Evolutionary conservation across 768 basidiomycete species (phyloP), one percentile per base, ranked within the genome.

Genomic region (Lactarius trivialis): DNA sequence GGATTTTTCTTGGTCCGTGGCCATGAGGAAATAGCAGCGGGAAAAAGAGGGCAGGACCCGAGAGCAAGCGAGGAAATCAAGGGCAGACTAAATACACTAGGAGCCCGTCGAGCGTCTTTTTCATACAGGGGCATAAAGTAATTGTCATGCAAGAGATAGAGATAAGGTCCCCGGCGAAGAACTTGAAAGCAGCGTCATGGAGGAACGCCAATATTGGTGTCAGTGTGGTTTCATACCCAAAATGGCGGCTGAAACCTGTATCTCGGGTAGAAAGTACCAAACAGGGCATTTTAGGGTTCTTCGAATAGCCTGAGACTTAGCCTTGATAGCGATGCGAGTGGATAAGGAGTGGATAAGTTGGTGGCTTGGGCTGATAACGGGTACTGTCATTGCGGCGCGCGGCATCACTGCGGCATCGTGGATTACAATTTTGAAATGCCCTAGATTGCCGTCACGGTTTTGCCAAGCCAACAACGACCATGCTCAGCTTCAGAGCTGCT

Each of bases 1-100:
- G 21, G 3, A 4, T 26, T 65, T 54, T 37, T 67, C 58, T 34
- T 61, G 33, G 3, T 65, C 55, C 17, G 41, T 32, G 17, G 53
- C 55, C 60, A 61, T 67, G 60, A 5, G 11, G n/a, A 34, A n/a
- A 39, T 19, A 33, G 24, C 24, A 37, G 36, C 6, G 24, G 21
- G 43, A 32, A 5, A 45, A 41, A 26, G 19, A 41, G 24, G 37
- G 54, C 8, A n/a, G 32, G 41, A 11, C 11, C 34, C 34, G 48
- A 34, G 21, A 4, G 19, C 7, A 48, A 32, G 12, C 41, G 41
- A 14, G 33, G 30, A 26, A 56, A 32, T 17, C 48, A 36, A 15
- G 34, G 26, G 34, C 32, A 19, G 36, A 26, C 37, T 57, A 51
- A 39, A 64, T 62, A 56, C 48, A 54, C 15, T 7, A 17, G 21